Percentiles rank a stretch among this genome's conserved stretches.
Evolutionary conservation across 352 stramenopile species (phyloP).

Genomic region (Elongisporangium prolatum): DNA sequence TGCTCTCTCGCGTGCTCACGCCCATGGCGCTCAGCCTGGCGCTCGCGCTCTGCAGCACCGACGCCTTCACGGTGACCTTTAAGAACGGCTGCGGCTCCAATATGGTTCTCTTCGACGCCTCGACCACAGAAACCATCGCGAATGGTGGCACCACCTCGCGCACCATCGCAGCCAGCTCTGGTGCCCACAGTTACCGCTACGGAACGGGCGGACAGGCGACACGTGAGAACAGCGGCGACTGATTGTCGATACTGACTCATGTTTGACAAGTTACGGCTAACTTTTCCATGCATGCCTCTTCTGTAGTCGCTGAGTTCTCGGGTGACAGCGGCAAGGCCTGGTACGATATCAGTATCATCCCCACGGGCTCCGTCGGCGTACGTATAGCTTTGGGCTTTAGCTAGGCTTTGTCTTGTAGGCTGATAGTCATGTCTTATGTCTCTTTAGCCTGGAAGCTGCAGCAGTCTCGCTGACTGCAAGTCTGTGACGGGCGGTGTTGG

Average conservation of each 20-base stretch:
- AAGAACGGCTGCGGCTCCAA: slow-evolving; percentile 39
- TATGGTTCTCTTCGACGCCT: slow-evolving; percentile 49
- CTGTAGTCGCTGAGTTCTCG: slow-evolving; percentile 62
- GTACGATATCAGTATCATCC: slow-evolving; percentile 82
- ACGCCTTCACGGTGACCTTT: slow-evolving; percentile 39
- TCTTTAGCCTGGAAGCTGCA: slow-evolving; percentile 41
- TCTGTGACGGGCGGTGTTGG: slow-evolving; percentile 42
- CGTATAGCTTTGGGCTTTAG: slow-evolving; percentile 6
- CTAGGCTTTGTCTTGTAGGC: not conserved
- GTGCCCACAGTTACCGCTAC: slow-evolving; percentile 45
- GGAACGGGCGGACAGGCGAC: slow-evolving; percentile 40
- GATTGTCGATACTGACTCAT: not conserved
- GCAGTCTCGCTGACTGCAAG: slow-evolving; percentile 48
- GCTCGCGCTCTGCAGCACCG: slow-evolving; percentile 16
- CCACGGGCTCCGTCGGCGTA: slow-evolving; percentile 37
- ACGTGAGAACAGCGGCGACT: slow-evolving; percentile 14
- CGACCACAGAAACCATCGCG: slow-evolving; percentile 23
- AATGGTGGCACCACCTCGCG: slow-evolving; percentile 23
- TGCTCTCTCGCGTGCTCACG: slow-evolving; percentile 23
- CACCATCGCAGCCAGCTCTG: slow-evolving; percentile 24
- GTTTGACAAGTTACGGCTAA: slow-evolving; percentile 3
- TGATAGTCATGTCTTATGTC: not conserved
- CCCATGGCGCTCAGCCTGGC: slow-evolving; percentile 19
- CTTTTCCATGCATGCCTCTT: not conserved
- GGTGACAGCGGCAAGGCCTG: slow-evolving; percentile 40